These are phyloP conservation scores for Gracilaria domingensis DNA, from an alignment of 23 red algal genomes.

Conservation along the genomic window DNA sequence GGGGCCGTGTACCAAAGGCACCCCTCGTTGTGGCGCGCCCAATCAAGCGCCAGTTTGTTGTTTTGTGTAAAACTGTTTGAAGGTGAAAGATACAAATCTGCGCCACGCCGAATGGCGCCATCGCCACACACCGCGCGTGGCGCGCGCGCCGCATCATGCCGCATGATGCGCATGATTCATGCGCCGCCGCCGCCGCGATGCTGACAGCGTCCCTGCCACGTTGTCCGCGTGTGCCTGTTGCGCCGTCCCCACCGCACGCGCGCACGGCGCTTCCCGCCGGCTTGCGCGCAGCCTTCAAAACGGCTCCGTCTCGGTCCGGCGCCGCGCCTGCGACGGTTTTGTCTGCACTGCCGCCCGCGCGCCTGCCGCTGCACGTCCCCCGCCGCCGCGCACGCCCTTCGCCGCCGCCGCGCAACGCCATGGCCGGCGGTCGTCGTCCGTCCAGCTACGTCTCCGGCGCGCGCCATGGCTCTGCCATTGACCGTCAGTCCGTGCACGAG, in stretches of 20 bases:
- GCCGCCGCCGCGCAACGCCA: not conserved
- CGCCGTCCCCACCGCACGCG: not conserved
- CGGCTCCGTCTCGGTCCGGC: no score
- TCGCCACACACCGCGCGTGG: not conserved
- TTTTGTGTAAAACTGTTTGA: slow-evolving; percentile 1
- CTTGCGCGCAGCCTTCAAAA: no score
- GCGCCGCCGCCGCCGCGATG: no score
- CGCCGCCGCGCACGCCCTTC: not conserved
- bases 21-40: not conserved
- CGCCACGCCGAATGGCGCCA: not conserved
- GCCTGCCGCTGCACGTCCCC: not conserved
- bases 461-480: slow-evolving; percentile 57
- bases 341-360: no score
- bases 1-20: no score
- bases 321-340: no score
- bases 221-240: not conserved
- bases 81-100: not conserved
- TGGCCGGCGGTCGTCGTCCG: slow-evolving; percentile 82
- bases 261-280: not conserved
- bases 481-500: slow-evolving; percentile 33
- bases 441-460: slow-evolving; percentile 67
- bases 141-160: no score
- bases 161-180: no score
- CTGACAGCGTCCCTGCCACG: not conserved
- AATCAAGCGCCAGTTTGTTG: not conserved